Base-by-base conservation (phyloP, 1,139 yeast genomes). In the Candida sp. region DNA sequence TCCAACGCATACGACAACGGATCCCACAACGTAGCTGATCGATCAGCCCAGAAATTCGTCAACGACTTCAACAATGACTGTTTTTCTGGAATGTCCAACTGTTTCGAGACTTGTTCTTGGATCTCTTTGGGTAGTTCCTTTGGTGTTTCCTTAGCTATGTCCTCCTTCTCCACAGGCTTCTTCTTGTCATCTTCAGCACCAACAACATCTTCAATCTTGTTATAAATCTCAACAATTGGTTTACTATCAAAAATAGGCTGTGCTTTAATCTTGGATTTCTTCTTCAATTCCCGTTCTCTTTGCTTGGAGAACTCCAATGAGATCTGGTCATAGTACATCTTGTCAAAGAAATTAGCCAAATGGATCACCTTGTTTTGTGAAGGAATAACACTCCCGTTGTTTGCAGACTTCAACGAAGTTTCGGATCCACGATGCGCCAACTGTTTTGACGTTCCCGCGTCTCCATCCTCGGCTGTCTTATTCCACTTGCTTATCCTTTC, bases 21-120 rank as follows among this genome's bases (percentile, higher is more conserved):
- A 58, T 90, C 92, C 99, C 99, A 96, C 25, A 96, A 80, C 2
- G 97, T 89, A 0, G 98, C 94, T 1, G 98, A 90, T 60, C 99
- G 73, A 69, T 96, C 99, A 1, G 98, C 98, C 99, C 99, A 94
- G 69, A 94, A 93, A 61, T 87, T 91, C 0, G 97, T 84, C 52
- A 96, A 73, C 0, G 97, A 86, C 61, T 90, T 91, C 71, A 96
- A 81, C 33, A 96, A 68, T 0, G 97, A 87, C 33, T 85, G 83
- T 58, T 84, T 83, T 62, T 91, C 98, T 2, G 90, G 70, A 7
- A 49, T 54, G 32, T 54, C 56, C 37, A 48, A 38, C 33, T 49
- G 50, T 25, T 53, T 53, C n/a, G 34, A 11, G n/a, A 34, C 33
- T 17, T 37, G 39, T 17, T 42, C 33, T 32, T 26, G 46, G 8